Conservation (phyloP, 2,329 filamentous ascomycete species). For the Pleurostoma richardsiae region DNA sequence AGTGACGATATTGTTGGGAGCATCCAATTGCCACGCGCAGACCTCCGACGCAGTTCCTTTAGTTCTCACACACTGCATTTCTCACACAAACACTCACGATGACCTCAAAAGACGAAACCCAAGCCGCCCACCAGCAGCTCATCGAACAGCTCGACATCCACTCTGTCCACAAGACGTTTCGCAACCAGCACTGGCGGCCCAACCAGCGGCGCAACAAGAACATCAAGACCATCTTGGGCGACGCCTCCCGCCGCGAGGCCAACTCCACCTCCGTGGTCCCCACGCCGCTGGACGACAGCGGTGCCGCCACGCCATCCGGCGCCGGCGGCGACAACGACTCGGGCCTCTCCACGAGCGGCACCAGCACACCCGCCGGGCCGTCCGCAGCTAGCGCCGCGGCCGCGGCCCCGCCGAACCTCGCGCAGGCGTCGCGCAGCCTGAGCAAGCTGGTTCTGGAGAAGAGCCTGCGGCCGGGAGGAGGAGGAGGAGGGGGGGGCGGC, state of each 20-base stretch:
- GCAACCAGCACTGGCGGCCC: constrained; percentile 84
- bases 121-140: constrained; percentile 78
- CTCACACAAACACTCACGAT: neutral
- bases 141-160: constrained; percentile 92
- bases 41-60: too few species aligned
- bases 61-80: too few species aligned
- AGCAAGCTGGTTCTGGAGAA: constrained; percentile 87
- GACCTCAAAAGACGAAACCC: constrained; percentile 50
- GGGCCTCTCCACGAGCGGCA: constrained; percentile 51
- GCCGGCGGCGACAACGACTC: constrained; percentile 34
- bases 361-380: constrained; percentile 52
- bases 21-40: too few species aligned
- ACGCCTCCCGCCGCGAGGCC: constrained; percentile 81
- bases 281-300: constrained; percentile 69
- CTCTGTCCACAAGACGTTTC: constrained; percentile 80
- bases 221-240: constrained; percentile 91
- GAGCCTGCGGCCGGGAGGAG: constrained; percentile 48
- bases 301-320: constrained; percentile 62
- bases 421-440: constrained; percentile 82
- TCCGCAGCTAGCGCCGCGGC: constrained; percentile 27
- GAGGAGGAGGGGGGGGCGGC: constrained; percentile 24
- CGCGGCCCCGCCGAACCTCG: constrained; percentile 62
- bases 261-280: constrained; percentile 60
- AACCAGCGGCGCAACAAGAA: constrained; percentile 98
- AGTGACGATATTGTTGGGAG: neutral